Conservation (phyloP, 2,329 filamentous ascomycete species). For the Polychaeton citri region DNA sequence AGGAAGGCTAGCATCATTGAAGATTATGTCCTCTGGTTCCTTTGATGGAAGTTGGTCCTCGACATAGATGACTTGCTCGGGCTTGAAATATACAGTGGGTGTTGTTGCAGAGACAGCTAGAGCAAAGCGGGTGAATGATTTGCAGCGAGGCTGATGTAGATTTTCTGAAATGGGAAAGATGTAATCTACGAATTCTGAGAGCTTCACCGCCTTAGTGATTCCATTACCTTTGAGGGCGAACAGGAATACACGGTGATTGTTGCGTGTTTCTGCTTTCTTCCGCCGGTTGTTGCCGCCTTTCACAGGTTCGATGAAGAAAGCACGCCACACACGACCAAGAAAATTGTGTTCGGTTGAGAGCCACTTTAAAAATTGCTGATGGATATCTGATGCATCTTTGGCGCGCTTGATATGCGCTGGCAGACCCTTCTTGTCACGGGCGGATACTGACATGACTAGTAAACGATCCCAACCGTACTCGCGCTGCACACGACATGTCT, state of each 20-base stretch:
- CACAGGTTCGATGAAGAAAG: constrained; percentile 23
- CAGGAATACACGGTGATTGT: constrained; percentile 7
- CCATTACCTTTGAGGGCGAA: constrained; percentile 12
- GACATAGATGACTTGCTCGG: constrained; percentile 22
- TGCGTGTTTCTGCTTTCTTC: constrained; percentile 3
- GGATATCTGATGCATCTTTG: constrained; percentile 9
- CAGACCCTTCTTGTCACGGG: constrained; percentile 7
- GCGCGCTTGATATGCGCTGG: constrained; percentile 9
- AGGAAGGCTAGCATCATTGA: constrained; percentile 19
- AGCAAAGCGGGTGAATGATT: constrained; percentile 29
- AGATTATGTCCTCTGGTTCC: constrained; percentile 20
- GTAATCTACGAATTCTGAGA: constrained; percentile 25
- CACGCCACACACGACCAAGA: constrained; percentile 28
- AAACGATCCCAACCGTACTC: constrained; percentile 26
- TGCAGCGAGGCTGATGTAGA: constrained; percentile 23
- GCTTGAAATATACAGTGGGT: constrained; percentile 23
- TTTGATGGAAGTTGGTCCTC: constrained; percentile 20
- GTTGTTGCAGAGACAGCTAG: constrained; percentile 28
- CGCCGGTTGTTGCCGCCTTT: constrained; percentile 11
- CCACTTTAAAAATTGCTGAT: constrained; percentile 22
- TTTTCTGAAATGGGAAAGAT: constrained; percentile 26
- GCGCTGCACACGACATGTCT: constrained; percentile 10
- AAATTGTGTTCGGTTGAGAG: constrained; percentile 22
- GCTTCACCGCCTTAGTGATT: constrained; percentile 5
- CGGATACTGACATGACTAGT: constrained; percentile 26